Evolutionary conservation across 164 flowering plant species (phyloP).

Genomic region (Umbellularia californica): DNA sequence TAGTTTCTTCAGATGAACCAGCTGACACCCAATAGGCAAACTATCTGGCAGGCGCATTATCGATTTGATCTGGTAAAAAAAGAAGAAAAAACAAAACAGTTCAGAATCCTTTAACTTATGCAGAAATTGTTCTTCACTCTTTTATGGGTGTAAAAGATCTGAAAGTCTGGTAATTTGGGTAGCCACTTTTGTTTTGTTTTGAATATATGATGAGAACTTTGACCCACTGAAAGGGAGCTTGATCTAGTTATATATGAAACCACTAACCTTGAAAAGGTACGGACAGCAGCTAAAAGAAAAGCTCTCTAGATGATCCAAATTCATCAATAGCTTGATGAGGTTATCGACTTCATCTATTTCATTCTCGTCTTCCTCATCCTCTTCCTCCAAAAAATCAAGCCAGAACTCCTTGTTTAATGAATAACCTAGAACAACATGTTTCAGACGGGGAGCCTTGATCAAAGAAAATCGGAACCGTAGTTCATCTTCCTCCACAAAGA

Average conservation of each 20-base stretch:
- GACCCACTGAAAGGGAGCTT: too few species aligned
- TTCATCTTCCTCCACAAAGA: not conserved
- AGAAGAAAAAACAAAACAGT: not conserved
- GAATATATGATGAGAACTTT: not conserved
- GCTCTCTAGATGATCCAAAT: not conserved
- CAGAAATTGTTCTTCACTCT: too few species aligned
- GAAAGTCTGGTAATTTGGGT: not conserved
- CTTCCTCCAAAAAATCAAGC: too few species aligned
- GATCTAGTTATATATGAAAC: too few species aligned
- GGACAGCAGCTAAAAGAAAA: not conserved
- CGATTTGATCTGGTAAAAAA: not conserved
- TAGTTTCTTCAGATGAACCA: slow-evolving; percentile 1
- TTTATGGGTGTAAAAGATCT: not conserved
- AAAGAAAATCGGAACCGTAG: not conserved
- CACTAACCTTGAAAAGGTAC: not conserved
- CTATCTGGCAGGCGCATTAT: not conserved
- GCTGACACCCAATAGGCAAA: not conserved
- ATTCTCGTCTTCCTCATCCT: not conserved
- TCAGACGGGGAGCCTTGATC: not conserved
- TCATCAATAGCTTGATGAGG: not conserved
- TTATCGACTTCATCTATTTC: not conserved
- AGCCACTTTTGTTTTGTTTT: not conserved
- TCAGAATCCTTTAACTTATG: not conserved
- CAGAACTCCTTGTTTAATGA: too few species aligned
- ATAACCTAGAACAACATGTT: not conserved